Percentiles rank a stretch among this genome's conserved stretches.
Conservation (phyloP, 129 eudicot genomes). For the Escallonia herrerae region DNA sequence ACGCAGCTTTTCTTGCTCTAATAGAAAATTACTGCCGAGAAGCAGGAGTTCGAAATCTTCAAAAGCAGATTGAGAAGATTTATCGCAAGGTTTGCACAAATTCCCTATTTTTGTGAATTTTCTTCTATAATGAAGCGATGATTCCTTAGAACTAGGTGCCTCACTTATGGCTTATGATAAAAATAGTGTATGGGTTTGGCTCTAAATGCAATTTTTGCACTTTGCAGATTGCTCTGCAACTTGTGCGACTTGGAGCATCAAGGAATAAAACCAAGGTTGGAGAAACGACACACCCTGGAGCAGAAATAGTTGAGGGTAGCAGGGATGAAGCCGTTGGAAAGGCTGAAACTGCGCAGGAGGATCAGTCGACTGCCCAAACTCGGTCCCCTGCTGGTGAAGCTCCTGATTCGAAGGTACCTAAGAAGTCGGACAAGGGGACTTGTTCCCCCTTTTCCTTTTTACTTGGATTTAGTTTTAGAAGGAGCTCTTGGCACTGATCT, state of each 20-base stretch:
- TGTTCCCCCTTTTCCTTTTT: too few relatives aligned
- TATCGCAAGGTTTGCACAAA: conserved; percentile 71
- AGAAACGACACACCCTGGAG: conserved; percentile 8
- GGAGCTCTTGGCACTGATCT: too few relatives aligned
- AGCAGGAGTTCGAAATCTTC: conserved; percentile 97
- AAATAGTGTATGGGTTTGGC: too few relatives aligned
- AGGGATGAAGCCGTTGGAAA: conserved; percentile 32
- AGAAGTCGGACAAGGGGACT: not conserved
- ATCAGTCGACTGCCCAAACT: conserved; percentile 18
- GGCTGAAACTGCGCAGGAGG: conserved; percentile 44
- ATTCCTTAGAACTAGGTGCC: too few relatives aligned
- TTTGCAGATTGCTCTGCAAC: conserved; percentile 75
- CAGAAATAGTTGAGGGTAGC: conserved; percentile 14
- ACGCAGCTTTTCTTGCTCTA: conserved; percentile 85
- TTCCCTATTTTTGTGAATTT: not conserved
- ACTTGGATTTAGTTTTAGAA: too few relatives aligned
- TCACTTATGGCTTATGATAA: too few relatives aligned
- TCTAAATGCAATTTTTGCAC: not conserved
- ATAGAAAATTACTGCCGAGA: conserved; percentile 97
- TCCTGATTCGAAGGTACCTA: conserved; percentile 28
- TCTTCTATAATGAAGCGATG: too few relatives aligned
- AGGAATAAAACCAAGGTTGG: conserved; percentile 14
- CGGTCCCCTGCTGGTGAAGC: conserved; percentile 17
- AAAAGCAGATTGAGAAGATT: conserved; percentile 94
- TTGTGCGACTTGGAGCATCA: conserved; percentile 66